These are phyloP conservation scores for Sistotremastrum suecicum DNA, from an alignment of 768 basidiomycete genomes.

Conservation along the genomic window DNA sequence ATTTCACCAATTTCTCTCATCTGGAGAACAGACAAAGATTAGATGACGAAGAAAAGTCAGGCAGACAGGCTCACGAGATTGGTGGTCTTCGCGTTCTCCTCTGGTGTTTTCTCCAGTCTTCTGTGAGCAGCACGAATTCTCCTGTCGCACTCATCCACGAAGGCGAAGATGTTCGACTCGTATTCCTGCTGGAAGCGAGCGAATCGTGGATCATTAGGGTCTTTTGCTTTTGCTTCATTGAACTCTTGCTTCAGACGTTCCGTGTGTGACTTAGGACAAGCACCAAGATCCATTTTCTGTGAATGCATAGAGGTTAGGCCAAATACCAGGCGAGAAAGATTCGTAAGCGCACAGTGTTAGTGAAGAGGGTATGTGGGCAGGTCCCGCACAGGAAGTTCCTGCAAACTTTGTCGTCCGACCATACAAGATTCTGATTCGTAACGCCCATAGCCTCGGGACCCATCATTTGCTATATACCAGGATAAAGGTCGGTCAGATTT, in stretches of 20 bases:
- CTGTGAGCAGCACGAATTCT: slow-evolving; percentile 89
- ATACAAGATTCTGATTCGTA: slow-evolving; percentile 79
- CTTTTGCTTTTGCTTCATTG: slow-evolving; percentile 60
- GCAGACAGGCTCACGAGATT: slow-evolving; percentile 49
- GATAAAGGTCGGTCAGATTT: slow-evolving; percentile 2
- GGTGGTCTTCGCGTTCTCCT: slow-evolving; percentile 98
- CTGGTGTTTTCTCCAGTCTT: slow-evolving; percentile 96
- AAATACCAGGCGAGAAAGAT: background rate
- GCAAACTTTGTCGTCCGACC: slow-evolving; percentile 97
- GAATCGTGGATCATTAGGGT: slow-evolving; percentile 70
- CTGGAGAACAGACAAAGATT: slow-evolving; percentile 20
- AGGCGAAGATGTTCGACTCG: slow-evolving; percentile 86
- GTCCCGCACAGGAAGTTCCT: slow-evolving; percentile 95
- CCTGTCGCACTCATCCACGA: slow-evolving; percentile 97
- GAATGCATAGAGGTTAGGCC: background rate
- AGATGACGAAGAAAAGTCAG: background rate
- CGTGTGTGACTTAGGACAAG: slow-evolving; percentile 93
- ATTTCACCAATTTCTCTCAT: slow-evolving; percentile 99
- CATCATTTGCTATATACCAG: slow-evolving; percentile 85
- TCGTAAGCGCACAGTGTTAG: slow-evolving; percentile 70
- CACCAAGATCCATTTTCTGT: slow-evolving; percentile 99
- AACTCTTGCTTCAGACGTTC: slow-evolving; percentile 89
- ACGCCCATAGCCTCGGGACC: slow-evolving; percentile 99
- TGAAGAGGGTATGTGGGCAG: slow-evolving; percentile 96
- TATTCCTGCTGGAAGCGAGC: slow-evolving; percentile 88